Conservation (phyloP, 768 basidiomycete species). For the Roridomyces roridus region DNA sequence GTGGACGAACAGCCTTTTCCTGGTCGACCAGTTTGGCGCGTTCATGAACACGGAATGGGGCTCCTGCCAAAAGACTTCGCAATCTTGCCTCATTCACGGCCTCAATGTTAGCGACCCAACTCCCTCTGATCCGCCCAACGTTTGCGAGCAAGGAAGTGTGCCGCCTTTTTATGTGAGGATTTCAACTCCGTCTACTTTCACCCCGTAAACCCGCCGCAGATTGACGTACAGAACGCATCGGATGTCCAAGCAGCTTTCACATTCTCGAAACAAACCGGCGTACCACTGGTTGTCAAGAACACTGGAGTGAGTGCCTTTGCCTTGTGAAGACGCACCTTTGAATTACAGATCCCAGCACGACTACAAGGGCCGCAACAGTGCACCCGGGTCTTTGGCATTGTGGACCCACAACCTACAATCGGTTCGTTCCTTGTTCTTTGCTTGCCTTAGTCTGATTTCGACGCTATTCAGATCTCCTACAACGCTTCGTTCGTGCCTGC, state of each 20-base stretch:
- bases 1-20: slow-evolving; percentile 17
- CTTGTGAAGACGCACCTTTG: neutral
- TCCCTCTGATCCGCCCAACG: slow-evolving; percentile 23
- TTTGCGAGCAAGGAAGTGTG: slow-evolving; percentile 31
- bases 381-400: slow-evolving; percentile 28
- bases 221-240: slow-evolving; percentile 31
- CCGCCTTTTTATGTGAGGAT: slow-evolving; percentile 29
- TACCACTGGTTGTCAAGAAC: slow-evolving; percentile 38
- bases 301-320: slow-evolving; percentile 29
- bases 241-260: slow-evolving; percentile 35
- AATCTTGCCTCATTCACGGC: slow-evolving; percentile 39
- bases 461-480: slow-evolving; percentile 9
- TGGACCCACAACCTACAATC: slow-evolving; percentile 27
- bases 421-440: neutral
- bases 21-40: slow-evolving; percentile 23
- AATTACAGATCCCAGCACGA: slow-evolving; percentile 25
- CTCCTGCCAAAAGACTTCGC: slow-evolving; percentile 38
- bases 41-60: slow-evolving; percentile 42
- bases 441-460: neutral
- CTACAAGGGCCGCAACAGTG: slow-evolving; percentile 32
- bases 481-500: slow-evolving; percentile 18
- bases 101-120: slow-evolving; percentile 19
- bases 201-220: slow-evolving; percentile 22
- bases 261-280: slow-evolving; percentile 30
- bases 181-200: neutral